phyloP scores from a whole-genome alignment of 176 grass and related monocot genomes.

The Saccharum spontaneum region DNA sequence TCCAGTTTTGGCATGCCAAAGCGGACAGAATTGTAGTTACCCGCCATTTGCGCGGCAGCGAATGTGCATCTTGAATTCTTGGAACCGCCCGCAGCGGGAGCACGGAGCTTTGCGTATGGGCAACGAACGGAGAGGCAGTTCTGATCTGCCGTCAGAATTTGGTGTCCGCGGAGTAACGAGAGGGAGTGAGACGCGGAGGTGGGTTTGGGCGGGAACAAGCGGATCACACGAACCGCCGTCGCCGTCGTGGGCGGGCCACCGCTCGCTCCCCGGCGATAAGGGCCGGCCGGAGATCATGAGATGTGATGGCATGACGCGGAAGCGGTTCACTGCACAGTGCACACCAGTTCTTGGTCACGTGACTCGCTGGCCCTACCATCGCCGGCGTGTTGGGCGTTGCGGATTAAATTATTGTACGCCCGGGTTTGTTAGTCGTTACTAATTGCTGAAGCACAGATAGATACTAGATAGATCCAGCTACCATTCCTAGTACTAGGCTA shows the following conservation, averaged over 20 bases:
- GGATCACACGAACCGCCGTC: not conserved
- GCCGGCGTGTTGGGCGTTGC: not conserved
- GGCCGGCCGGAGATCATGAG: not conserved
- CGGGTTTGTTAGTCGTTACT: conserved; percentile 14
- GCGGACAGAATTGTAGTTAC: not conserved
- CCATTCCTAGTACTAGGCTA: not conserved
- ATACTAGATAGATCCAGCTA: not conserved
- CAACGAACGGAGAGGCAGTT: not conserved
- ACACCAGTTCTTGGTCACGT: not conserved
- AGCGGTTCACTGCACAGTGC: not conserved
- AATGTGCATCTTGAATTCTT: not conserved
- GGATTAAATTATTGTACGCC: not conserved
- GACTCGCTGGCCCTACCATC: not conserved
- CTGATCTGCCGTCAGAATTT: not conserved
- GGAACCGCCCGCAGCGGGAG: not conserved
- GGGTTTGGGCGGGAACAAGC: not conserved
- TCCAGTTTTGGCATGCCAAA: not conserved
- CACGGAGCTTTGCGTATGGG: not conserved
- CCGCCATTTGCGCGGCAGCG: not conserved
- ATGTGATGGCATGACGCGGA: not conserved
- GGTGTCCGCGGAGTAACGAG: not conserved
- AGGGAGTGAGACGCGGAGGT: not conserved
- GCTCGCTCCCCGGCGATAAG: not conserved
- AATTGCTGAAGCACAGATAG: not conserved
- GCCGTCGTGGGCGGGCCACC: not conserved